These are phyloP conservation scores for Penicillium sp. DNA, from an alignment of 2,329 filamentous ascomycete genomes.

Conservation along the genomic window DNA sequence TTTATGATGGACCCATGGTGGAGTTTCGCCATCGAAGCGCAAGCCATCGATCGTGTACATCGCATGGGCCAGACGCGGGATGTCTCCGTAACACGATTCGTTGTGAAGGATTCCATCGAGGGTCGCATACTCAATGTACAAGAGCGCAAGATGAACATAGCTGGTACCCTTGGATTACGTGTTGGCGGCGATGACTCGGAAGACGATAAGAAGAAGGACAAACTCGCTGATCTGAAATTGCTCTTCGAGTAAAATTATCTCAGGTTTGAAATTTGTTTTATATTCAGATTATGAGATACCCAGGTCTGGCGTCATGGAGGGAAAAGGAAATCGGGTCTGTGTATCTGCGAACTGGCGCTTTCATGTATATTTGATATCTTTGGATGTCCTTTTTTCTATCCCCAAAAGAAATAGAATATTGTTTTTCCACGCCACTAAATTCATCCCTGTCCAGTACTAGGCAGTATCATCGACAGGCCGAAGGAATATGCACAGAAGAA, in stretches of 20 bases:
- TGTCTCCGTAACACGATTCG: conserved; percentile 84
- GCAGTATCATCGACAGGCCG: too few relatives aligned
- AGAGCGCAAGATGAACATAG: conserved; percentile 85
- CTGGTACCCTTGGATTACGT: conserved; percentile 94
- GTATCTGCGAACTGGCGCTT: neutral
- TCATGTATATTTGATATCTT: neutral
- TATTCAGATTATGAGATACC: conserved; percentile 52
- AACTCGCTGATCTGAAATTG: conserved; percentile 92
- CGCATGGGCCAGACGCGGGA: conserved; percentile 91
- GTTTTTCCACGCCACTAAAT: neutral
- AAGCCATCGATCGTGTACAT: conserved; percentile 97
- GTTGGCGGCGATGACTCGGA: conserved; percentile 86
- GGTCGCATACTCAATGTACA: conserved; percentile 92
- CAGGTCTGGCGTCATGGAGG: neutral
- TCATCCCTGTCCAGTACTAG: too few relatives aligned
- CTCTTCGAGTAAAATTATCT: conserved; percentile 60
- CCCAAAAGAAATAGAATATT: neutral
- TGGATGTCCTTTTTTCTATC: neutral
- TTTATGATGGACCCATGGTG: conserved; percentile 99
- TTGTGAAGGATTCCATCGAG: conserved; percentile 89
- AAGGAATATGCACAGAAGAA: neutral
- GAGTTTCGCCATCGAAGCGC: conserved; percentile 95
- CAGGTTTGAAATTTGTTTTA: conserved; percentile 35
- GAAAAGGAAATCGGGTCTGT: neutral
- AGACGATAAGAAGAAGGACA: conserved; percentile 86